phyloP scores from a whole-genome alignment of 1,139 yeast species.

The Candida glucosophila region DNA sequence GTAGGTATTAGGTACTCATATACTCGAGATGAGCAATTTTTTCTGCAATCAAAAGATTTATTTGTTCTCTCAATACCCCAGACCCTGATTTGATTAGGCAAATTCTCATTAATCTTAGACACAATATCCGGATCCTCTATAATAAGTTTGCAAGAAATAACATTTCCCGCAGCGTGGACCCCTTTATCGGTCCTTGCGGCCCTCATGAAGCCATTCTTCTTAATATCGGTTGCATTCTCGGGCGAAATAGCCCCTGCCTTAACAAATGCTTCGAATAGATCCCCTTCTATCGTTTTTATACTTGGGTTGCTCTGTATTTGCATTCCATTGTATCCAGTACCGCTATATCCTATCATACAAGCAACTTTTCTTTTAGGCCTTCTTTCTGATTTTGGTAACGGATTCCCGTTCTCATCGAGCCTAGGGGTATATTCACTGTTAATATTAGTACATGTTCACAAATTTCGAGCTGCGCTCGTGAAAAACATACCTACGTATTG shows the following conservation, averaged over 20 bases:
- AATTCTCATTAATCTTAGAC: conserved; percentile 57
- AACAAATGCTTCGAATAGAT: conserved; percentile 74
- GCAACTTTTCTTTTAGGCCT: conserved; percentile 86
- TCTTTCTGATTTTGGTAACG: conserved; percentile 51
- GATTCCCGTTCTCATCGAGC: conserved; percentile 56
- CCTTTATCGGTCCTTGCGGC: conserved; percentile 99
- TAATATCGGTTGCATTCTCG: conserved; percentile 84
- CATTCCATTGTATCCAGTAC: conserved; percentile 98
- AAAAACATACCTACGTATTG: conserved; percentile 42
- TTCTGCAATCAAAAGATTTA: conserved; percentile 88
- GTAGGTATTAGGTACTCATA: conserved; percentile 93
- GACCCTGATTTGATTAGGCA: conserved; percentile 81
- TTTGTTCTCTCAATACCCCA: conserved; percentile 93
- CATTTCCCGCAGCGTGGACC: conserved; percentile 98
- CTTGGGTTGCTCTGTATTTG: conserved; percentile 80
- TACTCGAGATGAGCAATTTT: conserved; percentile 88
- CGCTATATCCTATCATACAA: conserved; percentile 91
- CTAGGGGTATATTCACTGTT: conserved; percentile 30
- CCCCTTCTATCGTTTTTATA: conserved; percentile 86
- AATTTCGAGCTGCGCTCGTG: not conserved
- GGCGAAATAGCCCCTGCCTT: conserved; percentile 86
- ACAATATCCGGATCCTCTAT: conserved; percentile 76
- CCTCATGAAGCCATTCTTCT: conserved; percentile 85
- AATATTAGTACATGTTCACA: conserved; percentile 17
- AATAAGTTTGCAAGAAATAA: conserved; percentile 78